These are phyloP conservation scores for Fusarium sarcochroum DNA, from an alignment of 2,329 filamentous ascomycete species.

Conservation along the genomic window DNA sequence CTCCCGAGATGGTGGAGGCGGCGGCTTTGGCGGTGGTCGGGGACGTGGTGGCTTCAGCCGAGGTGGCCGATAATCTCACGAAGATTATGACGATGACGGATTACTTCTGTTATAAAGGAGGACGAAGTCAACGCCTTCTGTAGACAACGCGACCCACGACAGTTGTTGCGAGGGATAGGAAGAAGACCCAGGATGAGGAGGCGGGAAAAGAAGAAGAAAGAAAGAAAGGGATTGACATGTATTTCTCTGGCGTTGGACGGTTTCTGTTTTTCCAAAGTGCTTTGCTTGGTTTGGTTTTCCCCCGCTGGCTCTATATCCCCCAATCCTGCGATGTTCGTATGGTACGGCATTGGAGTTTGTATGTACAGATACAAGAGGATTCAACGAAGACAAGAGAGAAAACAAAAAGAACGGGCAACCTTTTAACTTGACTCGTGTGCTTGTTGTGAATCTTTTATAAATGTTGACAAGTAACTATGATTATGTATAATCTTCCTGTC, in stretches of 20 bases:
- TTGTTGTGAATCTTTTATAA: conserved; percentile 12
- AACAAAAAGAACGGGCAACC: conserved; percentile 39
- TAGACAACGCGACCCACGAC: conserved; percentile 38
- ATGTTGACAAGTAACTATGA: neutral
- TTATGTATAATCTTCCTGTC: conserved; percentile 2
- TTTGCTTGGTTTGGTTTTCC: conserved; percentile 42
- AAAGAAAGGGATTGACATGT: conserved; percentile 40
- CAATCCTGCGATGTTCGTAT: conserved; percentile 33
- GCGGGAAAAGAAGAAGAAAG: conserved; percentile 20
- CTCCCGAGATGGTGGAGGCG: conserved; percentile 46
- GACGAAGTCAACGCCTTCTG: conserved; percentile 14
- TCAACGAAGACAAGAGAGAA: conserved; percentile 44
- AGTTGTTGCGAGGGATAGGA: conserved; percentile 19
- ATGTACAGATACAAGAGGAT: conserved; percentile 48
- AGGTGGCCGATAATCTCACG: conserved; percentile 42
- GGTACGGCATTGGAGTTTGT: conserved; percentile 47
- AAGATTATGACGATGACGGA: conserved; percentile 11
- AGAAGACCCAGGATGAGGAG: conserved; percentile 17
- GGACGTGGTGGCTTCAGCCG: conserved; percentile 51
- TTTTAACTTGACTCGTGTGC: conserved; percentile 32
- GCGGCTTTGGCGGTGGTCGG: conserved; percentile 47
- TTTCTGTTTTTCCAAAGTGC: conserved; percentile 38
- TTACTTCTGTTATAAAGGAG: conserved; percentile 22
- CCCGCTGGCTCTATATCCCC: conserved; percentile 40
- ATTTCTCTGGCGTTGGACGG: conserved; percentile 45